phyloP scores from a whole-genome alignment of 1,284 basidiomycete species.

The Dichomitus squalens region DNA sequence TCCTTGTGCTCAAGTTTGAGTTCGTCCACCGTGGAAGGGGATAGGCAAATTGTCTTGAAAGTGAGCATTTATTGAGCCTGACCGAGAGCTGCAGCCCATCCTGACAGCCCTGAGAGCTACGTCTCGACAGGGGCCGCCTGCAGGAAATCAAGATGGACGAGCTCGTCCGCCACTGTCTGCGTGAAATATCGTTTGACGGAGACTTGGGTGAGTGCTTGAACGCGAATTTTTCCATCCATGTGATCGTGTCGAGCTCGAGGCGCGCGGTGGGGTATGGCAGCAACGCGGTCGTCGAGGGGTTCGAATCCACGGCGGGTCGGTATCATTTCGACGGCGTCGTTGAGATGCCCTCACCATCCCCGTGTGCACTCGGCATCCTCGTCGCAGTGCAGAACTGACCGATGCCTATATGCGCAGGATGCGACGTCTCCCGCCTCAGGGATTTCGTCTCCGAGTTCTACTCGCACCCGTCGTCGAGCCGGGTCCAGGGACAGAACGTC shows the following conservation, averaged over 20 bases:
- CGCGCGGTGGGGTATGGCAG: conserved; percentile 1
- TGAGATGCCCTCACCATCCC: not conserved
- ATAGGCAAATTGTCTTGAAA: not conserved
- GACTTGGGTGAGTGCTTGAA: conserved; percentile 74
- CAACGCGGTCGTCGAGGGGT: conserved; percentile 31
- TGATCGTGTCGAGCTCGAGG: conserved; percentile 11
- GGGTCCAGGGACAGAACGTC: conserved; percentile 49
- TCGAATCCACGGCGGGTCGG: conserved; percentile 34
- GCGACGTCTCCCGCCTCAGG: conserved; percentile 64
- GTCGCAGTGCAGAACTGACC: conserved; percentile 6
- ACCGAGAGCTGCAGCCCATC: no score
- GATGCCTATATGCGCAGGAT: conserved; percentile 48
- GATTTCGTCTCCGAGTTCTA: conserved; percentile 74
- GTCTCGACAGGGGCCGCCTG: not conserved
- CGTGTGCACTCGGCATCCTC: not conserved
- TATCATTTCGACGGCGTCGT: not conserved
- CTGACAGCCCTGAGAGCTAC: not conserved
- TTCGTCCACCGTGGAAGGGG: not conserved
- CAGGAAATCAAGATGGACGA: conserved; percentile 59
- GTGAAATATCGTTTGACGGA: conserved; percentile 82
- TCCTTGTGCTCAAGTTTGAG: no score
- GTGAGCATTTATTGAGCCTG: no score
- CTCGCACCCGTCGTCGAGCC: conserved; percentile 28
- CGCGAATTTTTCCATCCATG: conserved; percentile 16
- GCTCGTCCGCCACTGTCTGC: conserved; percentile 72